phyloP scores from a whole-genome alignment of 116 monocot species.

The Papilionanthe hybrid region DNA sequence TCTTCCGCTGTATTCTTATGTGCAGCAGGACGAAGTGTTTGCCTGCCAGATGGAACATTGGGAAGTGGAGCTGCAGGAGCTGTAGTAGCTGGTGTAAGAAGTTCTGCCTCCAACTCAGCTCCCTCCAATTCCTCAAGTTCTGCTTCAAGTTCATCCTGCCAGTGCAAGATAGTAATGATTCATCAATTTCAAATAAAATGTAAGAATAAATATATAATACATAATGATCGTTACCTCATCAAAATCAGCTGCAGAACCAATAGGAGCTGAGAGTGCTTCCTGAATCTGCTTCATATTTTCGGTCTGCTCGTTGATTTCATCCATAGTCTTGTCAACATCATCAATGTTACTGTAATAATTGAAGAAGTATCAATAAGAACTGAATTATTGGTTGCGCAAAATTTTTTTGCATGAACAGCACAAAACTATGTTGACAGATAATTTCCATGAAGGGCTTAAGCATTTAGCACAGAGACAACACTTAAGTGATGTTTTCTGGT shows the following conservation, averaged over 20 bases:
- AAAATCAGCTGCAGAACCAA: conserved; percentile 64
- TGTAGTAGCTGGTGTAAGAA: conserved; percentile 51
- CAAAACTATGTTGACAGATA: not conserved
- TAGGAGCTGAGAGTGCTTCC: conserved; percentile 59
- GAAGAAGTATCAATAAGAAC: not conserved
- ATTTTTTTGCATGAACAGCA: not conserved
- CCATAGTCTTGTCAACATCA: conserved; percentile 72
- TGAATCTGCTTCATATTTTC: conserved; percentile 71
- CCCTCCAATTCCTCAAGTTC: conserved; percentile 82
- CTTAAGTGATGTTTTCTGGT: not conserved
- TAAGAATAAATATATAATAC: not conserved
- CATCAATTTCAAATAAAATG: not conserved
- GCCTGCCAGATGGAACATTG: conserved; percentile 25
- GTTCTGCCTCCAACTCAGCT: conserved; percentile 58
- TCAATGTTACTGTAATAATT: conserved; percentile 50
- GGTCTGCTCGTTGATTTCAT: conserved; percentile 71
- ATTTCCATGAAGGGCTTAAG: not conserved
- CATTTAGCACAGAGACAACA: not conserved
- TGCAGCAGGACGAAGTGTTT: conserved; percentile 22
- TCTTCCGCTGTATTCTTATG: conserved; percentile 58
- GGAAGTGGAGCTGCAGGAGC: conserved; percentile 26
- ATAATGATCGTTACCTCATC: conserved; percentile 33
- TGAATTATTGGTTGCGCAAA: conserved; percentile 3
- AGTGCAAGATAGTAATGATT: conserved; percentile 4
- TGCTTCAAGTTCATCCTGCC: conserved; percentile 78